Evolutionary conservation across 179 eudicot species (phyloP).

Genomic region (Carnegiea gigantea): DNA sequence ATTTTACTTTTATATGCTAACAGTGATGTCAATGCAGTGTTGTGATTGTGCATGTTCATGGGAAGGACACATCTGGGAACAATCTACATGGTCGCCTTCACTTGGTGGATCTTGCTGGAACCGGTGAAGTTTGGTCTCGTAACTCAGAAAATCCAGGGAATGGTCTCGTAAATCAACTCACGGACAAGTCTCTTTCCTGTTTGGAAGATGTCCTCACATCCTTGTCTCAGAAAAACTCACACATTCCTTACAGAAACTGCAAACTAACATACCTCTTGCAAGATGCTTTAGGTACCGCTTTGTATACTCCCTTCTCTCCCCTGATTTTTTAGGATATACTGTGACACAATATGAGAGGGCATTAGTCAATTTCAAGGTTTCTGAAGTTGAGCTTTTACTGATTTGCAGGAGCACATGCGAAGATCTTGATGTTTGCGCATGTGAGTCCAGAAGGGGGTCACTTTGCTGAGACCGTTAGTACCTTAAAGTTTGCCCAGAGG

Average conservation of each 20-base stretch:
- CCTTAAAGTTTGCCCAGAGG: slow-evolving; percentile 83
- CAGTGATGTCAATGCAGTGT: slow-evolving; percentile 40
- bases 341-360: not conserved
- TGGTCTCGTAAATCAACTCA: not conserved
- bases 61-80: slow-evolving; percentile 76
- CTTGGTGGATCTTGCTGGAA: slow-evolving; percentile 90
- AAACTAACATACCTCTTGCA: slow-evolving; percentile 79
- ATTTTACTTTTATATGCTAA: not conserved
- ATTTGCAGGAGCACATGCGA: slow-evolving; percentile 68
- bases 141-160: slow-evolving; percentile 54
- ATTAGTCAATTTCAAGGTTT: not conserved
- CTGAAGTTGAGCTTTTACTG: not conserved
- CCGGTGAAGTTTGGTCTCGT: slow-evolving; percentile 49
- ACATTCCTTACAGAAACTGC: slow-evolving; percentile 74
- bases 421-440: slow-evolving; percentile 86
- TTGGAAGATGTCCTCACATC: slow-evolving; percentile 85
- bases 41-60: slow-evolving; percentile 67
- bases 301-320: not conserved
- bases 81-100: slow-evolving; percentile 63
- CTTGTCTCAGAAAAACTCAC: slow-evolving; percentile 74
- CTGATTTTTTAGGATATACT: not conserved
- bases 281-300: slow-evolving; percentile 69
- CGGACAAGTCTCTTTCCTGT: slow-evolving; percentile 73
- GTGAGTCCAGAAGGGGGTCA: slow-evolving; percentile 80
- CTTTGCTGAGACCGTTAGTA: slow-evolving; percentile 63